These are phyloP conservation scores for Dissophora ornata DNA, from an alignment of 192 early-diverging fungal genomes.

Conservation along the genomic window DNA sequence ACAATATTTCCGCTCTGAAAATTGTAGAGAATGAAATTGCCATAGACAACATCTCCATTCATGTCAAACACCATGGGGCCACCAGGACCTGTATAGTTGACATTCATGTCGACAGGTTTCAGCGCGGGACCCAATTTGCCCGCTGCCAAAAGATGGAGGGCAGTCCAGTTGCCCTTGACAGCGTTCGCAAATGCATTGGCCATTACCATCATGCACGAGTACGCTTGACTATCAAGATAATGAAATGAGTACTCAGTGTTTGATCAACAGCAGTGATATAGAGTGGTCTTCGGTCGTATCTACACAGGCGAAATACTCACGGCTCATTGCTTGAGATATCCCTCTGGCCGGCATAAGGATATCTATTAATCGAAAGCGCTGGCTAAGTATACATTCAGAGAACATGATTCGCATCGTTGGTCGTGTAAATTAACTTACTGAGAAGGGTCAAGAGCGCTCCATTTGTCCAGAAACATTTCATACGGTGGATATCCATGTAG, in stretches of 20 bases:
- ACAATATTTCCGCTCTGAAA: constrained; percentile 45
- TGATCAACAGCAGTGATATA: background rate
- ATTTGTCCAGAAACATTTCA: constrained; percentile 58
- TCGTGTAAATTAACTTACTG: constrained; percentile 25
- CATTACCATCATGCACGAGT: constrained; percentile 67
- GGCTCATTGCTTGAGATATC: constrained; percentile 62
- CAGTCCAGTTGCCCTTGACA: constrained; percentile 39
- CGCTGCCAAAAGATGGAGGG: constrained; percentile 24
- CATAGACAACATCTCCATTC: constrained; percentile 33
- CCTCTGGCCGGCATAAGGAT: constrained; percentile 57
- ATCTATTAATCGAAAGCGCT: constrained; percentile 10
- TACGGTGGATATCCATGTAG: constrained; percentile 60
- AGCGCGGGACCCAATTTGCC: constrained; percentile 45
- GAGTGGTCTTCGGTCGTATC: too few relatives aligned
- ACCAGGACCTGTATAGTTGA: constrained; percentile 59
- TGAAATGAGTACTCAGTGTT: background rate
- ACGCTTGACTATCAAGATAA: constrained; percentile 53
- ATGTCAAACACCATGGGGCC: constrained; percentile 51
- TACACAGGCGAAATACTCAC: too few relatives aligned
- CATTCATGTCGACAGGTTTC: constrained; percentile 49
- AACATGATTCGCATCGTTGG: too few relatives aligned
- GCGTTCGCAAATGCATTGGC: constrained; percentile 57
- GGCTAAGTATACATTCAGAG: too few relatives aligned
- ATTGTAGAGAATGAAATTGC: constrained; percentile 57
- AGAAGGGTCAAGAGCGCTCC: constrained; percentile 49